phyloP scores from a whole-genome alignment of 2,329 filamentous ascomycete genomes.

The Diaporthe humulicola region DNA sequence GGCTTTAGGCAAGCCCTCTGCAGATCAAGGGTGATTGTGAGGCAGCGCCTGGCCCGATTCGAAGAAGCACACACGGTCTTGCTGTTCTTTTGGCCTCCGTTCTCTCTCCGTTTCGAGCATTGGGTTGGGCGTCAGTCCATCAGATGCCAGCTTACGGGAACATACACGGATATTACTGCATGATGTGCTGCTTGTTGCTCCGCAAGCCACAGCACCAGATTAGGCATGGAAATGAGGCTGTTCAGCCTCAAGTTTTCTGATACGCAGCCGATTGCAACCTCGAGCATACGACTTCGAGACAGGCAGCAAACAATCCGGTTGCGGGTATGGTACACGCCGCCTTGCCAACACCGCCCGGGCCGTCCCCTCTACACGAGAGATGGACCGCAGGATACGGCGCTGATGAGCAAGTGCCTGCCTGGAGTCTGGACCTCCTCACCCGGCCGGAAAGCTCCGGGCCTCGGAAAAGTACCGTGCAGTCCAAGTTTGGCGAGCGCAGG shows the following conservation, averaged over 20 bases:
- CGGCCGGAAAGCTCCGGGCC: constrained; percentile 20
- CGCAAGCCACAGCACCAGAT: constrained; percentile 16
- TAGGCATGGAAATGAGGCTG: constrained; percentile 18
- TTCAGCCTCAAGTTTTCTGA: constrained; percentile 20
- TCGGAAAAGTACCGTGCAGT: constrained; percentile 28
- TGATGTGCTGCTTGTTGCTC: not conserved
- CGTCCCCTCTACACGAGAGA: not conserved
- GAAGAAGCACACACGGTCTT: constrained; percentile 20
- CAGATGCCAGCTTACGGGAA: not conserved
- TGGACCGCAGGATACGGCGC: not conserved
- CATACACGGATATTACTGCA: constrained; percentile 16
- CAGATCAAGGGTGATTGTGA: constrained; percentile 32
- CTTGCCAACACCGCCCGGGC: not conserved
- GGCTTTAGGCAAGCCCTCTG: constrained; percentile 21
- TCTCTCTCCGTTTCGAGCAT: constrained; percentile 18
- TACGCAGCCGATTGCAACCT: constrained; percentile 17
- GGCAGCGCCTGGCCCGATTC: constrained; percentile 14
- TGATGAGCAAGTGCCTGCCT: not conserved
- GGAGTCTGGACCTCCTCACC: constrained; percentile 8
- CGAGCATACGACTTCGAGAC: constrained; percentile 1
- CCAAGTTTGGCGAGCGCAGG: constrained; percentile 8
- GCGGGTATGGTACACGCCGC: not conserved
- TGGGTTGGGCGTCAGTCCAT: not conserved
- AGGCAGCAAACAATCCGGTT: constrained; percentile 17
- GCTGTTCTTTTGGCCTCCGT: constrained; percentile 22